Evolutionary conservation across 495 filamentous ascomycete genomes (phyloP), one percentile per base, ranked within the genome.

Genomic region (Amorphotheca resinae): DNA sequence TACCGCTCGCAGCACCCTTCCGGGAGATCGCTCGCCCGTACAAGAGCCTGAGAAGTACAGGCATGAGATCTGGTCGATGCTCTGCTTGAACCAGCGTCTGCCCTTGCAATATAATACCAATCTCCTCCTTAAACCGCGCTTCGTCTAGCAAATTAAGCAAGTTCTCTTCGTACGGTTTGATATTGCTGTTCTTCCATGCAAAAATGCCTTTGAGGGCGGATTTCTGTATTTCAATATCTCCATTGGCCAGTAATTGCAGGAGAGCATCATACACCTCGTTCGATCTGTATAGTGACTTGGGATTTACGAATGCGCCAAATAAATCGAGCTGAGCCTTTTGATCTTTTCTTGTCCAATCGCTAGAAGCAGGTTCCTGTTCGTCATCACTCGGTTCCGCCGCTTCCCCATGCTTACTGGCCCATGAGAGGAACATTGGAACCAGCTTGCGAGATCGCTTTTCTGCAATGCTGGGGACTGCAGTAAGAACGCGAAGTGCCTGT

Each of bases 101-200:
- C 7, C 87, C 82, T 53, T 87, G 84, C 37, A 96, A 75, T 42
- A 96, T 81, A 1, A 87, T 75, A 0, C 85, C 74, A 11, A 96
- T 72, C 60, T 95, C 87, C 53, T 96, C 93, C 52, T 84, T 80
- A 63, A 96, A 95, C 33, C 83, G 69, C 2, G 84, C 74, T 46
- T 96, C 91, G 51, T 99, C 93, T 11, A 96, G 69, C 3, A 99
- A 68, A 48, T 89, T 91, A 28, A 84, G 71, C 6, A 99, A 67
- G 48, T 87, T 82, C 51, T 95, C 88, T 47, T 88, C 74, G 54
- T 95, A 96, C 2, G 78, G 76, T 34, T 68, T 69, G 36, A 99
- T 67, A 14, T 68, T 74, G 2, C 80, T 65, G 26, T 73, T 68
- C 57, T 94, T 95, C 89, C 91, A 96, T 0, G 87, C 76, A 33